phyloP scores from a whole-genome alignment of 2,329 filamentous ascomycete genomes.

The Xylaria multiplex region DNA sequence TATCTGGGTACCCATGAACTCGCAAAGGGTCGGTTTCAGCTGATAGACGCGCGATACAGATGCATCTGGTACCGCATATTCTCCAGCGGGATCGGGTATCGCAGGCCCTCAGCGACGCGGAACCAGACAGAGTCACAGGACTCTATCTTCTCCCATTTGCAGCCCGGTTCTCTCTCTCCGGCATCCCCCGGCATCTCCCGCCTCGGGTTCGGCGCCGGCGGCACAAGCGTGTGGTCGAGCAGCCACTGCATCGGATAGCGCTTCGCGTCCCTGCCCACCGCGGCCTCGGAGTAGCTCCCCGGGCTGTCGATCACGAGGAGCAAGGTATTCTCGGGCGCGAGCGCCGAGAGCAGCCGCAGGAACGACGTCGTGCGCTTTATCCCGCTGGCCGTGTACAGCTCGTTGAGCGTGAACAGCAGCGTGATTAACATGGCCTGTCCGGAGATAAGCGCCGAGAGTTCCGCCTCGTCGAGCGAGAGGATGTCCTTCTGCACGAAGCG shows the following conservation, averaged over 20 bases:
- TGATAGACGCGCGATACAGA: slow-evolving; percentile 66
- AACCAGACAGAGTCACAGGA: slow-evolving; percentile 88
- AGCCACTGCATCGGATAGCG: slow-evolving; percentile 95
- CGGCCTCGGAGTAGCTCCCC: slow-evolving; percentile 88
- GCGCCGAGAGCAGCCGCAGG: slow-evolving; percentile 73
- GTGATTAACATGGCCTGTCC: slow-evolving; percentile 69
- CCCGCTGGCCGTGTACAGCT: slow-evolving; percentile 84
- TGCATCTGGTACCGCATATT: slow-evolving; percentile 97
- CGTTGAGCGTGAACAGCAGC: slow-evolving; percentile 93
- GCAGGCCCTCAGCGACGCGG: slow-evolving; percentile 71
- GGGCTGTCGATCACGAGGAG: slow-evolving; percentile 92
- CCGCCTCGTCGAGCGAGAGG: slow-evolving; percentile 53
- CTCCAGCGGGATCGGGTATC: slow-evolving; percentile 87
- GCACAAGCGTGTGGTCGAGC: slow-evolving; percentile 80
- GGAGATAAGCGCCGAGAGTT: slow-evolving; percentile 50
- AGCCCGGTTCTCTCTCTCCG: slow-evolving; percentile 48
- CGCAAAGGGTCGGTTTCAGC: background rate
- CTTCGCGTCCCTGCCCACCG: slow-evolving; percentile 68
- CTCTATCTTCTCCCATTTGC: slow-evolving; percentile 77
- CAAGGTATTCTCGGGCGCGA: slow-evolving; percentile 67
- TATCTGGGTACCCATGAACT: no score
- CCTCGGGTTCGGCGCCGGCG: background rate
- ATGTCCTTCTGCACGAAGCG: slow-evolving; percentile 61
- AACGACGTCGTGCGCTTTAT: slow-evolving; percentile 79
- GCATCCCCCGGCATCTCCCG: slow-evolving; percentile 36